Evolutionary conservation across 768 basidiomycete species (phyloP), one percentile per base, ranked within the genome.

Genomic region (Termitomyces bulborhizus): DNA sequence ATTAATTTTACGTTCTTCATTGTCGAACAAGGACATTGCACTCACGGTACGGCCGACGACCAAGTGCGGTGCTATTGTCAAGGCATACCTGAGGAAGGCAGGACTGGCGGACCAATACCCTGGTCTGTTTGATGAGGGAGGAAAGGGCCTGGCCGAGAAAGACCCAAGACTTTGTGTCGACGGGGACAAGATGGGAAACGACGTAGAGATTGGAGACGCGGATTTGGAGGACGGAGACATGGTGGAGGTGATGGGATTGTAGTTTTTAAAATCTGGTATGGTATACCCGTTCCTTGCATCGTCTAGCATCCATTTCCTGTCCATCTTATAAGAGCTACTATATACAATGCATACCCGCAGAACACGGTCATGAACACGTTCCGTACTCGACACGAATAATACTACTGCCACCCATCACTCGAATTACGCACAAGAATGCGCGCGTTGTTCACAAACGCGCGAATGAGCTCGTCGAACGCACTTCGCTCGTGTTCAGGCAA

Each of bases 391-490:
- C 13, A 21, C 18, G 3, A 18, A 11, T 29, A 42, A 32, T 32
- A 8, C 8, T 65, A 75, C 54, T 72, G 70, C 79, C 76, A 82
- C 27, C 72, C 72, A n/a, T 77, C 81, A 43, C 61, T 74, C 5
- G 82, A 80, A 69, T 96, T 97, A 62, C 90, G 82, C 51, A 86
- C 85, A 46, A 98, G 69, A 71, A 97, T 93, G 58, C 97, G 79
- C 3, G 91, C 84, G 60, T 97, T 95, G 65, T 98, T 97, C 48
- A 99, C 85, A 60, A 97, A 90, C 13, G 90, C 91, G 46, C 90
- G 84, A 43, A 99, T 84, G 56, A 97, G 82, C 66, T 97, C 91
- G 66, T 98, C 92, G 66, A 94, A 98, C 6, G 85, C 84, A 58
- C 74, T 79, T 26, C 82, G 80, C 63, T 89, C 92, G 62, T 72